Conservation (phyloP, 306 rosid genomes). For the Casuarina glauca region DNA sequence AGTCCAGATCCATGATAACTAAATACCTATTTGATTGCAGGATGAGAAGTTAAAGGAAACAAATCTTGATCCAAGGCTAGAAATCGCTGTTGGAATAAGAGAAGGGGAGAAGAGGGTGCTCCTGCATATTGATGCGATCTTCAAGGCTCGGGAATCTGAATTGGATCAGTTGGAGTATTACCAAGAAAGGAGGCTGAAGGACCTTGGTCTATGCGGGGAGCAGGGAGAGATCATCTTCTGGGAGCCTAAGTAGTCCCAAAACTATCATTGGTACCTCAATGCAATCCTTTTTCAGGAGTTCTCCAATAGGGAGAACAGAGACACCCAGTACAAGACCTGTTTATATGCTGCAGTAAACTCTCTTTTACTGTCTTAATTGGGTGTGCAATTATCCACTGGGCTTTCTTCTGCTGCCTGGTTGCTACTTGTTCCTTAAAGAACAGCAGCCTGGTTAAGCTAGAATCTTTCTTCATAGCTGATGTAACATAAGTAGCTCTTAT, state of each 20-base stretch:
- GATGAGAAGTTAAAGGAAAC: conserved; percentile 69
- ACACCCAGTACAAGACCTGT: background rate
- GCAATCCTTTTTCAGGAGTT: background rate
- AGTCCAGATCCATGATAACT: conserved; percentile 8
- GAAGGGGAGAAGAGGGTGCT: conserved; percentile 82
- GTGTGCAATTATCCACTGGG: conserved; percentile 7
- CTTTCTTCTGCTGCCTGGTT: background rate
- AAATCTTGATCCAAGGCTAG: conserved; percentile 60
- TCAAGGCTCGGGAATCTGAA: conserved; percentile 67
- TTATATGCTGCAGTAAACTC: background rate
- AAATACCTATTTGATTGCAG: conserved; percentile 44
- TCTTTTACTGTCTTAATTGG: conserved; percentile 5
- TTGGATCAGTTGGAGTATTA: conserved; percentile 68
- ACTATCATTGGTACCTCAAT: background rate
- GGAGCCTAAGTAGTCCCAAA: conserved; percentile 48
- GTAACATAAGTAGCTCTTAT: conserved; percentile 5
- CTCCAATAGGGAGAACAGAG: background rate
- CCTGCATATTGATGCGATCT: conserved; percentile 68
- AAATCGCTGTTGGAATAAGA: conserved; percentile 85
- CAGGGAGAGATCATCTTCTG: conserved; percentile 74
- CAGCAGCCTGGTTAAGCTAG: conserved; percentile 12
- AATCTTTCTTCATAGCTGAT: conserved; percentile 5
- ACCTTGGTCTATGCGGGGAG: conserved; percentile 95
- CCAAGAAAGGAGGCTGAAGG: conserved; percentile 94
- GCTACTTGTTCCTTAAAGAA: conserved; percentile 18